A percentile compares a stretch with the other conserved stretches of the same genome.
These are phyloP conservation scores for Hericium erinaceus DNA, from an alignment of 768 basidiomycete species.

Conservation along the genomic window DNA sequence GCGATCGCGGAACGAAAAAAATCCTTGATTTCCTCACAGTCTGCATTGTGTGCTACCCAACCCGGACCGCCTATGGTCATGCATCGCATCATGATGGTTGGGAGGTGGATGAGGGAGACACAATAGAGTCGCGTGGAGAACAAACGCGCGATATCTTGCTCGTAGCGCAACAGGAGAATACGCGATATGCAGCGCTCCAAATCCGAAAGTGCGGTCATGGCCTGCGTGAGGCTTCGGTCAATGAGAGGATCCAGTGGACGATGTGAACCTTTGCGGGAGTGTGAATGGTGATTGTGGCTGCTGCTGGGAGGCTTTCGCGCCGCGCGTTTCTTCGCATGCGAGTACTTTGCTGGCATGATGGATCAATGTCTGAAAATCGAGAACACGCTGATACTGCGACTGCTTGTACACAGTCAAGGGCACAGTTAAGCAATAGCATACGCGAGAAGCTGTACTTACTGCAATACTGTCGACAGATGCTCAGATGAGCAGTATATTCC, in stretches of 20 bases:
- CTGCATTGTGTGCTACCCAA: constrained; percentile 61
- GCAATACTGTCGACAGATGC: too few species aligned
- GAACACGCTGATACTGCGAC: background rate
- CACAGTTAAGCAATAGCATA: too few species aligned
- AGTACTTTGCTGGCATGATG: constrained; percentile 62
- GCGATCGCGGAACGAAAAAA: constrained; percentile 60
- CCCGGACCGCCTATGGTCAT: constrained; percentile 51
- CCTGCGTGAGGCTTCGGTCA: constrained; percentile 46
- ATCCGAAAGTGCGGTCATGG: constrained; percentile 52
- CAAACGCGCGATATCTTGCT: constrained; percentile 66
- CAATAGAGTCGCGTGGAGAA: constrained; percentile 63
- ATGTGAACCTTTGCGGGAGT: constrained; percentile 21
- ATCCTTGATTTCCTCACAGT: constrained; percentile 64
- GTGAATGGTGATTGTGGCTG: constrained; percentile 10
- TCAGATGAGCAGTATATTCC: too few species aligned
- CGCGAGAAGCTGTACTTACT: too few species aligned
- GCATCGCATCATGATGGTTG: constrained; percentile 59
- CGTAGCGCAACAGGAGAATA: constrained; percentile 58
- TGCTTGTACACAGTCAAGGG: too few species aligned
- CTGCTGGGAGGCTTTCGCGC: constrained; percentile 37
- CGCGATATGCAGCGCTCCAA: constrained; percentile 63
- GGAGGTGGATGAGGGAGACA: constrained; percentile 56
- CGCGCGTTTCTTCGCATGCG: constrained; percentile 61
- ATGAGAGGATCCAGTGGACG: constrained; percentile 36
- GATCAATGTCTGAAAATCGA: background rate